A percentile compares a stretch with the other conserved stretches of the same genome.
These are phyloP conservation scores for Sclerotinia trifoliorum DNA, from an alignment of 2,329 filamentous ascomycete species.

Conservation along the genomic window DNA sequence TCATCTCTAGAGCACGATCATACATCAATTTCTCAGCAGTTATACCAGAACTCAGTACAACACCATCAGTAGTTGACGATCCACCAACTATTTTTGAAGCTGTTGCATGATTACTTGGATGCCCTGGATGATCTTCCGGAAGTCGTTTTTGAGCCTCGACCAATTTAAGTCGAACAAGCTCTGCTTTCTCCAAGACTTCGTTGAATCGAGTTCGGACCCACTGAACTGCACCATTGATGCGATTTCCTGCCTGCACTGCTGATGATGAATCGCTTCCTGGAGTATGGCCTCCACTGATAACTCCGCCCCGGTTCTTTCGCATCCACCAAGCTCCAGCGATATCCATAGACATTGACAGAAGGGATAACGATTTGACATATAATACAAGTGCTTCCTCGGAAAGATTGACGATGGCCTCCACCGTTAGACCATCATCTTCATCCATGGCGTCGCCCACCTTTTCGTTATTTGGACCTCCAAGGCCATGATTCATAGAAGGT, in stretches of 20 bases:
- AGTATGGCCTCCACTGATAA: constrained; percentile 45
- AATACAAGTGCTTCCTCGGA: constrained; percentile 94
- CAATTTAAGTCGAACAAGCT: constrained; percentile 86
- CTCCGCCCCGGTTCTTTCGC: constrained; percentile 68
- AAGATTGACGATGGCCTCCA: constrained; percentile 80
- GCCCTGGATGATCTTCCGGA: constrained; percentile 79
- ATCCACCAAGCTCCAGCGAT: constrained; percentile 92
- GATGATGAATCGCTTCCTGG: constrained; percentile 45
- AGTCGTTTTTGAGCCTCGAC: constrained; percentile 81
- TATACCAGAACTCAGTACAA: constrained; percentile 81
- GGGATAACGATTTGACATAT: constrained; percentile 89
- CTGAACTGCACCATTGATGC: constrained; percentile 91
- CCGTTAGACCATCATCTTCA: constrained; percentile 76
- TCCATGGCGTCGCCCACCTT: constrained; percentile 52
- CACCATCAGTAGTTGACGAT: constrained; percentile 68
- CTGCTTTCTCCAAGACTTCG: constrained; percentile 93
- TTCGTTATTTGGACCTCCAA: constrained; percentile 61
- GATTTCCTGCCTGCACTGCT: constrained; percentile 47
- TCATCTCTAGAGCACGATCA: constrained; percentile 96
- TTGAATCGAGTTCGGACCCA: constrained; percentile 96
- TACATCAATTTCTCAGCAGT: constrained; percentile 98
- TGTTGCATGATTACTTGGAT: constrained; percentile 74
- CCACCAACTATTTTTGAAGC: constrained; percentile 47
- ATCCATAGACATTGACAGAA: constrained; percentile 93
- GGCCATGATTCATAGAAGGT: constrained; percentile 71